phyloP scores from a whole-genome alignment of 345 rosid genomes.

The Anacardium occidentale region DNA sequence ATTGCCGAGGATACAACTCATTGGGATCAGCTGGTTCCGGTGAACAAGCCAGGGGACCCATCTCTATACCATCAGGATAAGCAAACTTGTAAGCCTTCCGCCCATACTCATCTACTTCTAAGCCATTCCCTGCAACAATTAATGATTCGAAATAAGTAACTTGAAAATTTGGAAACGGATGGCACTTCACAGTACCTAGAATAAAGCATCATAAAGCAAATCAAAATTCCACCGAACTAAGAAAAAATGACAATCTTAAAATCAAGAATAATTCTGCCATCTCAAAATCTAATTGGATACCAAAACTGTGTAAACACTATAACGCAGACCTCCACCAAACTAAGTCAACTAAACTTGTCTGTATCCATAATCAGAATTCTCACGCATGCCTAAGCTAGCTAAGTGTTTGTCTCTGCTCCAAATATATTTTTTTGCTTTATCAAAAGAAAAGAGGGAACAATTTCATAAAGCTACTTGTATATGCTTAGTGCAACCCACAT shows the following conservation, averaged over 20 bases:
- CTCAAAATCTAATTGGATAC: neutral
- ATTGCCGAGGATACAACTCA: conserved; percentile 92
- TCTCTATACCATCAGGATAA: conserved; percentile 91
- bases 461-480: neutral
- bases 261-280: neutral
- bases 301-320: neutral
- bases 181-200: neutral
- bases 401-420: neutral
- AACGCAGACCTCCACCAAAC: neutral
- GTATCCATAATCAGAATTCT: neutral
- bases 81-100: conserved; percentile 97
- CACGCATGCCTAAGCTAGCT: neutral
- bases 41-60: conserved; percentile 85
- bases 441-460: neutral
- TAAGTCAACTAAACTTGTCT: conserved; percentile 1
- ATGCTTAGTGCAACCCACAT: neutral
- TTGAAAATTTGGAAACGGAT: conserved; percentile 3
- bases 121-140: conserved; percentile 75
- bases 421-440: neutral
- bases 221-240: no score
- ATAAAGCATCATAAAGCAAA: neutral
- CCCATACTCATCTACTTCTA: conserved; percentile 98
- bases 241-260: no score
- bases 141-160: conserved; percentile 14
- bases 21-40: conserved; percentile 96